phyloP scores from a whole-genome alignment of 495 filamentous ascomycete genomes.

The Echria macrotheca region DNA sequence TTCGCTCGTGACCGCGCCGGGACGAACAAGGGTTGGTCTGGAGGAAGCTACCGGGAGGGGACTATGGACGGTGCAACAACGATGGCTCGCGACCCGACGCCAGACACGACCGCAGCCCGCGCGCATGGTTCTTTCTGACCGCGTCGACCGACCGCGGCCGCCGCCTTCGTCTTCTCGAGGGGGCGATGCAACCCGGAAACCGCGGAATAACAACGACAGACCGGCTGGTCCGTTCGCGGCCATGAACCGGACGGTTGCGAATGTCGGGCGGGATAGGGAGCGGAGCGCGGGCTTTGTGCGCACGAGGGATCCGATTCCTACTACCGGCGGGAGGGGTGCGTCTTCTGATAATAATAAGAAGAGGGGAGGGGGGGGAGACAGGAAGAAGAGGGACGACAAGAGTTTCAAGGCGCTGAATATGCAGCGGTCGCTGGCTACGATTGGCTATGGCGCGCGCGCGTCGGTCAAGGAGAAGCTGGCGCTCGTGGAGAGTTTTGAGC shows the following conservation, averaged over 20 bases:
- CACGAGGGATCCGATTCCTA: constrained; percentile 27
- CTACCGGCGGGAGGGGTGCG: background rate
- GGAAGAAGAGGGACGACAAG: constrained; percentile 31
- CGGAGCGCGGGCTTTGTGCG: constrained; percentile 4
- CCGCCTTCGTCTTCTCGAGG: too few relatives aligned
- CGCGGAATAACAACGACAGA: constrained; percentile 31
- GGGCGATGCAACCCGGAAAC: constrained; percentile 30
- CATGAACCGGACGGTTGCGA: constrained; percentile 71
- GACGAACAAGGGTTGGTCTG: constrained; percentile 10
- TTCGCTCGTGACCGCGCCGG: constrained; percentile 13
- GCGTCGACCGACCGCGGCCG: constrained; percentile 50
- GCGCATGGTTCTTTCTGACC: constrained; percentile 74
- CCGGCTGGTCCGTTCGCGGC: constrained; percentile 72
- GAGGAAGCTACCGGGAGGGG: too few relatives aligned
- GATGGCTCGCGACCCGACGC: constrained; percentile 28
- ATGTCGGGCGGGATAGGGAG: constrained; percentile 35
- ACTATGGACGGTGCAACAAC: constrained; percentile 32
- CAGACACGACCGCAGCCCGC: constrained; percentile 47
- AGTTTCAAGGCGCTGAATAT: constrained; percentile 83
- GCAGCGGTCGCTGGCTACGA: constrained; percentile 68
- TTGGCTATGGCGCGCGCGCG: constrained; percentile 67
- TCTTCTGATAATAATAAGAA: constrained; percentile 17
- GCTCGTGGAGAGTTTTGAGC: constrained; percentile 68
- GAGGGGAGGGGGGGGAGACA: constrained; percentile 16
- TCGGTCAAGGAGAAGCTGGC: constrained; percentile 64